A percentile compares a stretch with the other conserved stretches of the same genome.
These are phyloP conservation scores for Rhazya stricta DNA, from an alignment of 257 asterid genomes.

Conservation along the genomic window DNA sequence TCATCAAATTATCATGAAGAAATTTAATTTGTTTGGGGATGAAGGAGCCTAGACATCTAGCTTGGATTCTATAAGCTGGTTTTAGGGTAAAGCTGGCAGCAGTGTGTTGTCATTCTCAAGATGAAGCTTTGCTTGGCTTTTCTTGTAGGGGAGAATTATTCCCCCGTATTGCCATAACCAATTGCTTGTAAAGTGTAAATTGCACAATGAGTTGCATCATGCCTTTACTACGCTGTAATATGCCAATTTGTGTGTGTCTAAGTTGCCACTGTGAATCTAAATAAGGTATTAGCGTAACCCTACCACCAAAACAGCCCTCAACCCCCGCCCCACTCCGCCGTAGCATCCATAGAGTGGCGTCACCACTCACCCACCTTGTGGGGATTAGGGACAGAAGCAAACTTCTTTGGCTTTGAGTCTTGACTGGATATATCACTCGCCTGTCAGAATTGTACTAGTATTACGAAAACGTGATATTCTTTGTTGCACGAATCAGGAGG, in stretches of 20 bases:
- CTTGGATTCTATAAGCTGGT: background rate
- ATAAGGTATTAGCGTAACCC: background rate
- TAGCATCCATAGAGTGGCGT: background rate
- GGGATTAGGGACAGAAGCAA: constrained; percentile 3
- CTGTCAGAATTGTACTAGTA: constrained; percentile 7
- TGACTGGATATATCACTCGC: constrained; percentile 12
- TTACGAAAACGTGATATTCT: constrained; percentile 7
- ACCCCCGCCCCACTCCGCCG: background rate
- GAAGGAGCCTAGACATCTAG: background rate
- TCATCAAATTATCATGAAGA: too few species aligned
- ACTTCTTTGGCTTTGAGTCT: constrained; percentile 3
- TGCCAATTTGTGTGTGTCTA: background rate
- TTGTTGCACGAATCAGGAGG: constrained; percentile 13
- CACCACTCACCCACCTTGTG: background rate
- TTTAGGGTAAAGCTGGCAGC: constrained; percentile 9
- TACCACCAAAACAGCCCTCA: background rate
- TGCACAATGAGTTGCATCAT: background rate
- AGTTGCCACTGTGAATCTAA: background rate
- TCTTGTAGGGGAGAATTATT: constrained; percentile 11
- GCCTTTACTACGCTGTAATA: background rate
- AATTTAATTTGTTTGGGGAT: too few species aligned
- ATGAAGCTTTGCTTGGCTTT: constrained; percentile 22
- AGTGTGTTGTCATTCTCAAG: constrained; percentile 43
- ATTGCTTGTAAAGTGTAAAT: constrained; percentile 13
- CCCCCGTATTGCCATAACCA: constrained; percentile 2